Evolutionary conservation across 176 grass and related monocot genomes (phyloP).

Genomic region (Aegilops speltoides): DNA sequence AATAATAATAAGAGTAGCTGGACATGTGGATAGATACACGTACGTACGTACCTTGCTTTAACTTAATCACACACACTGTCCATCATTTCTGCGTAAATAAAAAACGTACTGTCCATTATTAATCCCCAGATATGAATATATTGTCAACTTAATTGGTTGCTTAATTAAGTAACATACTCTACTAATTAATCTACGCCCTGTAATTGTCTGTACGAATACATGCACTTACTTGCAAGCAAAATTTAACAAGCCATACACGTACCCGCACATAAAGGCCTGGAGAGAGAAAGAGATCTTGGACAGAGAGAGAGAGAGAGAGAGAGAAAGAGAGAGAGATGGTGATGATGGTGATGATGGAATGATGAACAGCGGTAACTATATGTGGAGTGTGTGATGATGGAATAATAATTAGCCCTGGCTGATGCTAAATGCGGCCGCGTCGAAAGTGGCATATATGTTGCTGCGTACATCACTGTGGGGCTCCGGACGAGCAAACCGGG

Average conservation of each 20-base stretch:
- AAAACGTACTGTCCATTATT: neutral
- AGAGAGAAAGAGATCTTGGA: neutral
- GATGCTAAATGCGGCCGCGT: neutral
- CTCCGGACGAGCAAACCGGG: neutral
- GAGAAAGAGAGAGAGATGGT: neutral
- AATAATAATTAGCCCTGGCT: neutral
- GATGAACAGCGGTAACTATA: neutral
- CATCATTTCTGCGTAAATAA: neutral
- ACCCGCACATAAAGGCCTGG: neutral
- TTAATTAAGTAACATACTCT: neutral
- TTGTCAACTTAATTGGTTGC: neutral
- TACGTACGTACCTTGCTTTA: neutral
- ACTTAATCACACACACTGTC: neutral
- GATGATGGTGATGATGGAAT: neutral
- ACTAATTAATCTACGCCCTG: neutral
- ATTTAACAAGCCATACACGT: neutral
- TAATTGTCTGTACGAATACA: neutral
- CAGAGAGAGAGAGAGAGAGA: too few relatives aligned
- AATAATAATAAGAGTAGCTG: neutral
- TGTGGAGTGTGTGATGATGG: neutral
- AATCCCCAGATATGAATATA: neutral
- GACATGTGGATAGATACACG: neutral
- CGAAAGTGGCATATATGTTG: conserved; percentile 16
- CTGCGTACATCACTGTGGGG: conserved; percentile 16
- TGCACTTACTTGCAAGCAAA: conserved; percentile 27